Conservation (phyloP, 805 yeast species). For the Suhomyces sp. region DNA sequence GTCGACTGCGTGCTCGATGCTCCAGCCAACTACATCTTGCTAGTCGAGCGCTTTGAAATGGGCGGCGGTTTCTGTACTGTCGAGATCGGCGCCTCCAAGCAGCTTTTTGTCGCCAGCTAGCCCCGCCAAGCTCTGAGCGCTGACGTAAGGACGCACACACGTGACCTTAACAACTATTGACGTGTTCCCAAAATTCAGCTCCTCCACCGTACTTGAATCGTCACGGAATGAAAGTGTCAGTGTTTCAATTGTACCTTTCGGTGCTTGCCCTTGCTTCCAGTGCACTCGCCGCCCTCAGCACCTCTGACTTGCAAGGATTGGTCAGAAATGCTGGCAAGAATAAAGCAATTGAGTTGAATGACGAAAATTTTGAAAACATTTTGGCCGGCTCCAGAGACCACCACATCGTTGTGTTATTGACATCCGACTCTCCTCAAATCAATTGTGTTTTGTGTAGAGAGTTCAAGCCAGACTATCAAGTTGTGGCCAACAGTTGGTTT, state of each 20-base stretch:
- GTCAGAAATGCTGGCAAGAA: conserved; percentile 16
- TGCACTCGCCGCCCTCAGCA: conserved; percentile 22
- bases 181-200: conserved; percentile 1
- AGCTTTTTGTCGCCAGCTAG: not conserved
- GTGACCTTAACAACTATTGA: not conserved
- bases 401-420: conserved; percentile 61
- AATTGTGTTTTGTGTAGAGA: conserved; percentile 75
- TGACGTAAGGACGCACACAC: not conserved
- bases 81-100: not conserved
- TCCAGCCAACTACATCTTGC: conserved; percentile 34
- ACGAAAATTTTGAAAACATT: conserved; percentile 53
- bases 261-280: conserved; percentile 12
- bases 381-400: conserved; percentile 67
- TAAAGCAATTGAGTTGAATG: conserved; percentile 37
- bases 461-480: conserved; percentile 61
- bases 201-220: not conserved
- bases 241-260: conserved; percentile 6
- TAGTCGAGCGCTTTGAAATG: conserved; percentile 49
- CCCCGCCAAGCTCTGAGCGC: not conserved
- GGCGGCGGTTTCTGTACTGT: conserved; percentile 42
- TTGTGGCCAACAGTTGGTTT: conserved; percentile 57
- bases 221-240: not conserved
- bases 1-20: conserved; percentile 25
- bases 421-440: conserved; percentile 70
- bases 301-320: conserved; percentile 19